Conservation (phyloP, 2,329 filamentous ascomycete species). For the Epicoccum sorghinum region DNA sequence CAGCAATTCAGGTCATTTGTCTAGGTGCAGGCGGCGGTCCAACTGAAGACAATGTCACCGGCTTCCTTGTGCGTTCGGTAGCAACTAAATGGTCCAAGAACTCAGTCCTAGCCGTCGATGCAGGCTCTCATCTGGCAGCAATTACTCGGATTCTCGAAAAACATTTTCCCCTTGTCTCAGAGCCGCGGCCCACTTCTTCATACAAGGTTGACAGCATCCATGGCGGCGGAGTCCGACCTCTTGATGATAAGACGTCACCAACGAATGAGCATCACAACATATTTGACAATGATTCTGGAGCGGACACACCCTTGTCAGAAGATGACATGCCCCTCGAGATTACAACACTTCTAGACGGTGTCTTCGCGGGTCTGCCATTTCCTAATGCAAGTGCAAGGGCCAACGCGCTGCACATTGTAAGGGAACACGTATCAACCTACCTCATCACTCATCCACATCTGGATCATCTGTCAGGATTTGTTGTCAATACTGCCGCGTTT, state of each 20-base stretch:
- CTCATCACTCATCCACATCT: slow-evolving; percentile 97
- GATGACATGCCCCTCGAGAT: slow-evolving; percentile 51
- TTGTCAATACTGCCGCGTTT: slow-evolving; percentile 89
- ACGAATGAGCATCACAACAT: slow-evolving; percentile 23
- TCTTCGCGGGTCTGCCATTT: slow-evolving; percentile 80
- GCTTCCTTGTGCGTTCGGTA: slow-evolving; percentile 83
- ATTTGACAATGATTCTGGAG: slow-evolving; percentile 40
- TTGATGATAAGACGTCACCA: slow-evolving; percentile 35
- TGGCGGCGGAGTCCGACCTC: slow-evolving; percentile 18
- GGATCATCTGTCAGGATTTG: slow-evolving; percentile 89
- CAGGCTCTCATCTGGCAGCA: slow-evolving; percentile 84
- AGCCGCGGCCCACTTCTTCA: slow-evolving; percentile 17
- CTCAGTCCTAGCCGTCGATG: slow-evolving; percentile 90
- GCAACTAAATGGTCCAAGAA: slow-evolving; percentile 79
- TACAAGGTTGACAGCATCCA: slow-evolving; percentile 25
- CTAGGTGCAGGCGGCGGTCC: slow-evolving; percentile 89
- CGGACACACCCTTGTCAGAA: slow-evolving; percentile 35
- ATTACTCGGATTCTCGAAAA: slow-evolving; percentile 79
- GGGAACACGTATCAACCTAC: slow-evolving; percentile 81
- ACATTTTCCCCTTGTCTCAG: slow-evolving; percentile 54
- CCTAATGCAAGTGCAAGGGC: slow-evolving; percentile 69
- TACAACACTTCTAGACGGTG: slow-evolving; percentile 65
- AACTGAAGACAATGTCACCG: slow-evolving; percentile 86
- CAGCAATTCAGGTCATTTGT: slow-evolving; percentile 57
- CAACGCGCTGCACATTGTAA: slow-evolving; percentile 81